These are phyloP conservation scores for Crucibulum laeve DNA, from an alignment of 768 basidiomycete genomes.

Conservation along the genomic window DNA sequence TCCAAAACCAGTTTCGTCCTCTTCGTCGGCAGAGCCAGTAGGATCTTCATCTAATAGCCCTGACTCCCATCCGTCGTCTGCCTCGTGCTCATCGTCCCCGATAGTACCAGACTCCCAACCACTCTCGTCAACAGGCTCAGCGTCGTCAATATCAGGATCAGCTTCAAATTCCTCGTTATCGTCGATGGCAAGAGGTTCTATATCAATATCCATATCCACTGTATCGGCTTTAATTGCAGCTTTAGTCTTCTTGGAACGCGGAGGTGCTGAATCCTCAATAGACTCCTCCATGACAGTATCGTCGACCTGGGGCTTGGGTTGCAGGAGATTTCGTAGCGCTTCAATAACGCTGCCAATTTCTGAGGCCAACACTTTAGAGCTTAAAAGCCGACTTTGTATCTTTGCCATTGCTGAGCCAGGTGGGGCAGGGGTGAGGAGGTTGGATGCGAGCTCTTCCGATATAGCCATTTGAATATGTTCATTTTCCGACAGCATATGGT, in stretches of 20 bases:
- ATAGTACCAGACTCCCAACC: conserved; percentile 43
- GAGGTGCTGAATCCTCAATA: conserved; percentile 16
- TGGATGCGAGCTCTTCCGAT: conserved; percentile 35
- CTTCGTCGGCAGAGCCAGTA: conserved; percentile 15
- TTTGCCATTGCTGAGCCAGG: conserved; percentile 47
- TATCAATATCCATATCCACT: neutral
- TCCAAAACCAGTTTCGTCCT: conserved; percentile 22
- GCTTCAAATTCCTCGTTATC: neutral
- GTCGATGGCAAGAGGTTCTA: neutral
- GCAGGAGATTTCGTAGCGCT: conserved; percentile 39
- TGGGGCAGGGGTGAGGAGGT: conserved; percentile 24
- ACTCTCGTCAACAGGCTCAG: conserved; percentile 5
- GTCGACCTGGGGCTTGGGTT: conserved; percentile 19
- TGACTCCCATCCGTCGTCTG: conserved; percentile 49
- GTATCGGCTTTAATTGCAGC: neutral
- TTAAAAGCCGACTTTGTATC: conserved; percentile 68
- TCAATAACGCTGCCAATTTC: conserved; percentile 50
- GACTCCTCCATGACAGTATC: conserved; percentile 17
- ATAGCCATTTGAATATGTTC: conserved; percentile 42
- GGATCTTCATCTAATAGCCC: conserved; percentile 31
- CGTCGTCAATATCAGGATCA: neutral
- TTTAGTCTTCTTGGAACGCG: neutral
- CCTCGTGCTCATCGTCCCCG: conserved; percentile 19
- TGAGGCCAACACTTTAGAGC: conserved; percentile 68
- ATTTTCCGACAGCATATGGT: conserved; percentile 50